phyloP scores from a whole-genome alignment of 129 eudicot genomes.

The Sambucus nigra region DNA sequence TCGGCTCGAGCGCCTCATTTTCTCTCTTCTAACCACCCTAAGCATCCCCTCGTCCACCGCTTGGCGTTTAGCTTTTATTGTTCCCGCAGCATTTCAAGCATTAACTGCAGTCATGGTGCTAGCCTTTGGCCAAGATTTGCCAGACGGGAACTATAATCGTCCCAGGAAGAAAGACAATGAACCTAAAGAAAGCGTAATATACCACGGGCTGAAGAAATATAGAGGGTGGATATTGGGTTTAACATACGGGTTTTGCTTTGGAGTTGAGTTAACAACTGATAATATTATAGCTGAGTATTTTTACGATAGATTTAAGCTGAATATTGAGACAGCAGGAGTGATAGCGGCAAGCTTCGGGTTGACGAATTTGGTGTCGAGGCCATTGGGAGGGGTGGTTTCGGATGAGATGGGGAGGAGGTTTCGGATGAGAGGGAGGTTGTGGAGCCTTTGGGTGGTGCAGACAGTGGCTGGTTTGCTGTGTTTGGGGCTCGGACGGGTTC shows the following conservation, averaged over 20 bases:
- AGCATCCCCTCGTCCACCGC: conserved; percentile 21
- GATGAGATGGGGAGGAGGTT: conserved; percentile 52
- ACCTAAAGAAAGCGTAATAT: conserved; percentile 11
- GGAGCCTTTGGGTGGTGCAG: conserved; percentile 68
- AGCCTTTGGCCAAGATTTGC: conserved; percentile 52
- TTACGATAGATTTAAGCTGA: conserved; percentile 47
- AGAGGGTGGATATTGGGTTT: conserved; percentile 67
- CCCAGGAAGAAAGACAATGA: neutral
- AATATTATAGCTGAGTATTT: conserved; percentile 66
- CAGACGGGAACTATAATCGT: conserved; percentile 33
- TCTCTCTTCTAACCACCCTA: conserved; percentile 17
- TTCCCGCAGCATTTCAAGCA: conserved; percentile 43
- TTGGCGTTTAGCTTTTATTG: conserved; percentile 49
- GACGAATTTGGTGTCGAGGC: conserved; percentile 54
- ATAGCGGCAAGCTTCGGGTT: conserved; percentile 72
- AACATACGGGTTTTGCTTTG: conserved; percentile 49
- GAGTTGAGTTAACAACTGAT: conserved; percentile 65
- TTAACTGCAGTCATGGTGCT: conserved; percentile 41
- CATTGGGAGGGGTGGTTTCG: conserved; percentile 62
- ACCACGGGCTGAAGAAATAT: conserved; percentile 44
- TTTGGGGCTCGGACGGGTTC: conserved; percentile 37
- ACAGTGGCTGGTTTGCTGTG: conserved; percentile 68
- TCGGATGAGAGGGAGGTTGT: conserved; percentile 76
- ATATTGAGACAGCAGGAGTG: conserved; percentile 49
- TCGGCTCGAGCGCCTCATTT: conserved; percentile 49